Conservation (phyloP, 179 eudicot species). For the Vitellaria paradoxa region DNA sequence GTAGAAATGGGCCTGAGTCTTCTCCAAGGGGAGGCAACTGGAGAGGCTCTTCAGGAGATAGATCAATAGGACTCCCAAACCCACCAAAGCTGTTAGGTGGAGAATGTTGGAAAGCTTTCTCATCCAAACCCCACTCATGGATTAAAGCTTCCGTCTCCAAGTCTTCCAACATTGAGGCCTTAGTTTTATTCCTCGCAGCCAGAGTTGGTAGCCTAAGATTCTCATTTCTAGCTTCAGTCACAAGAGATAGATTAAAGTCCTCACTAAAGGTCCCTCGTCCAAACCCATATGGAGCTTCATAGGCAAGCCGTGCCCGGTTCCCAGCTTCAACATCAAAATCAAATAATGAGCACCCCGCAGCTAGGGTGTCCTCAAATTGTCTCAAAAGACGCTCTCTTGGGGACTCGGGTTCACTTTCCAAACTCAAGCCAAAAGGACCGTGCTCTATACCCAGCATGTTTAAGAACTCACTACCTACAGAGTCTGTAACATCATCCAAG, state of each 20-base stretch:
- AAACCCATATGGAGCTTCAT: constrained; percentile 43
- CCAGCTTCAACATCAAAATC: constrained; percentile 49
- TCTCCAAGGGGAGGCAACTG: constrained; percentile 75
- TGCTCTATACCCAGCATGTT: constrained; percentile 80
- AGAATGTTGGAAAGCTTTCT: constrained; percentile 60
- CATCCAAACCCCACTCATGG: constrained; percentile 82
- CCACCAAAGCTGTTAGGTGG: constrained; percentile 49
- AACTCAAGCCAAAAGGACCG: constrained; percentile 49
- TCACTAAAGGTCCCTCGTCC: constrained; percentile 40
- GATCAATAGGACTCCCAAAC: constrained; percentile 61
- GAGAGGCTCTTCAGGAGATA: constrained; percentile 42
- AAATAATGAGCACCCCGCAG: constrained; percentile 74
- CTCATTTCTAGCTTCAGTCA: constrained; percentile 11
- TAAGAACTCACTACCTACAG: constrained; percentile 77
- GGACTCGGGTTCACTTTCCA: constrained; percentile 83
- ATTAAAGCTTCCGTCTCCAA: constrained; percentile 84
- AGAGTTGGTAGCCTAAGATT: constrained; percentile 23
- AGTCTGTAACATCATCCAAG: constrained; percentile 68
- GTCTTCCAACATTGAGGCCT: constrained; percentile 72
- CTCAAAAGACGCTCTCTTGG: constrained; percentile 87
- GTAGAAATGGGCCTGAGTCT: constrained; percentile 73
- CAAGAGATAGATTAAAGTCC: constrained; percentile 29
- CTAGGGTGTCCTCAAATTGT: constrained; percentile 79
- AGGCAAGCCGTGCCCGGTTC: constrained; percentile 30
- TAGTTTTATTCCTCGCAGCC: constrained; percentile 32